Evolutionary conservation across 805 yeast genomes (phyloP), one percentile per base, ranked within the genome.

Genomic region (Candida golubevii): DNA sequence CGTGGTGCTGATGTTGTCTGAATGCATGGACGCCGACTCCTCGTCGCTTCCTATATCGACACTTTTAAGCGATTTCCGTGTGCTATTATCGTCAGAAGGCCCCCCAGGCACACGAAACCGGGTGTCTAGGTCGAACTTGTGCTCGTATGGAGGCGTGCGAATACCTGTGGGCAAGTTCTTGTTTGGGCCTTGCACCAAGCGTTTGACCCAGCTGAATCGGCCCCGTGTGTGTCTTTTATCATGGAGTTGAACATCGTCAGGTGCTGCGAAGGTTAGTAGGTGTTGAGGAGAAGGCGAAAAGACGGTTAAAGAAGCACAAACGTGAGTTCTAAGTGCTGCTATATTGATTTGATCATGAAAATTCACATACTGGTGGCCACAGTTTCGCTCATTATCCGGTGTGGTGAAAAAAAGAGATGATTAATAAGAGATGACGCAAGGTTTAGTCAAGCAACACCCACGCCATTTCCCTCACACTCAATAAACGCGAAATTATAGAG

Each of bases 1-100:
- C 30, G 61, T 67, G 4, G 80, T 77, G 47, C 78, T 72, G 38
- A 69, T 60, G 47, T 75, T 75, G 30, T 42, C 46, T 6, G 54
- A 49, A 15, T 44, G 44, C 30, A 39, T 36, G 12, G 55, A 53
- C 7, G 23, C 32, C 12, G 47, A 44, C 35, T 50, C 55, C 32
- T 36, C 46, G 44, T 49, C 56, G 31, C 57, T 50, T 36, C 34
- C 43, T 33, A 40, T 34, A 13, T 48, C 54, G 31, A n/a, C 45
- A 45, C 47, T 56, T 44, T 42, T 29, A 26, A 28, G 29, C 29
- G 43, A 42, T 32, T 26, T 33, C n/a, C 38, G 34, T 12, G 37
- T 27, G 41, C 32, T 33, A 29, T 28, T 29, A 23, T 33, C 41
- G 44, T 36, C 38, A 23, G 43, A 29, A 8, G 5, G n/a, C 7